Evolutionary conservation across 257 asterid species (phyloP).

Genomic region (Solanum neorickii): DNA sequence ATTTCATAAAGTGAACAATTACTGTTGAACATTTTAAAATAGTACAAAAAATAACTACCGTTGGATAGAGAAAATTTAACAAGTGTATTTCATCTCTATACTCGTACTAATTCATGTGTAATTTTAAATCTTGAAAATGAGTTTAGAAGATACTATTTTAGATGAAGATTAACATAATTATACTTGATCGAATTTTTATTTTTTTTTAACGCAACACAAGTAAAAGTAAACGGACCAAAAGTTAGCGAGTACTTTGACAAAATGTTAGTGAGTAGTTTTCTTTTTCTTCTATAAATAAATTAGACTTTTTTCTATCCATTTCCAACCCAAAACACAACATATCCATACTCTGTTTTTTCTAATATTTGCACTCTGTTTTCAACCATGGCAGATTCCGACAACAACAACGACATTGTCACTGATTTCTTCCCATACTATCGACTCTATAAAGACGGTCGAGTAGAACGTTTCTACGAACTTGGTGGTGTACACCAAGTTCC

Average conservation of each 20-base stretch:
- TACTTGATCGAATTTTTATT: too few relatives aligned
- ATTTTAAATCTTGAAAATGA: too few relatives aligned
- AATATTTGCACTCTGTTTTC: neutral
- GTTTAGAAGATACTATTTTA: too few relatives aligned
- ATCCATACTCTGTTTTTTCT: neutral
- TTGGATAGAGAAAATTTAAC: accelerated
- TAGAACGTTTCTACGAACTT: conserved; percentile 4
- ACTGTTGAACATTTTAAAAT: too few relatives aligned
- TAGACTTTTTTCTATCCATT: neutral
- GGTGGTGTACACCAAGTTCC: conserved; percentile 2
- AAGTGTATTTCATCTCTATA: too few relatives aligned
- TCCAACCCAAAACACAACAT: neutral
- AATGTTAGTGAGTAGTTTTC: too few relatives aligned
- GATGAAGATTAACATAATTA: too few relatives aligned
- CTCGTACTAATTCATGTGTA: neutral
- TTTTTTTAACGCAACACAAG: too few relatives aligned
- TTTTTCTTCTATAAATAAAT: neutral
- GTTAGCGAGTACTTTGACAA: too few relatives aligned
- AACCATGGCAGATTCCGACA: neutral
- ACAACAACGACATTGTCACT: neutral
- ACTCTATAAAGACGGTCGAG: conserved; percentile 19
- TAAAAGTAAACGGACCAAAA: too few relatives aligned
- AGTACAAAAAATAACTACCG: accelerated
- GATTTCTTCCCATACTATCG: conserved; percentile 10
- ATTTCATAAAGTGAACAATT: accelerated